Conservation (phyloP, 768 basidiomycete genomes). For the Lactifluus rugatus region DNA sequence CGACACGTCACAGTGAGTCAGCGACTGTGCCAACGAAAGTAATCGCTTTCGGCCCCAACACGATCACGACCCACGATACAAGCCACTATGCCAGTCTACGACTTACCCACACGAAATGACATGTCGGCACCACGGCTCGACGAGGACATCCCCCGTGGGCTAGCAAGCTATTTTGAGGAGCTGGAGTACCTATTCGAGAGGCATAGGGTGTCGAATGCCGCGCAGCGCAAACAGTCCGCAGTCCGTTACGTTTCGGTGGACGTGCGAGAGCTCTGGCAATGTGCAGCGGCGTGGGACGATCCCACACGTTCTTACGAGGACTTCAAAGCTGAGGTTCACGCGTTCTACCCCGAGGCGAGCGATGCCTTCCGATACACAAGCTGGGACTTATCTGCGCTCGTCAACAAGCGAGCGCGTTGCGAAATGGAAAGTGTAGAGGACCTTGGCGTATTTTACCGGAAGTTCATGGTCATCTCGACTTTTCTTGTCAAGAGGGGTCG, state of each 20-base stretch:
- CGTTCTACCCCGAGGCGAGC: background rate
- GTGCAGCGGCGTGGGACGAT: background rate
- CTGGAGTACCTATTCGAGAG: background rate
- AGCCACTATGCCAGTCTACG: background rate
- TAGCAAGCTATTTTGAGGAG: background rate
- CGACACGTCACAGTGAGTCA: background rate
- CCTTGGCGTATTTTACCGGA: background rate
- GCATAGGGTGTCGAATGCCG: background rate
- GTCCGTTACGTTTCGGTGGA: background rate
- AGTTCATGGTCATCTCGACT: background rate
- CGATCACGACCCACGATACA: background rate
- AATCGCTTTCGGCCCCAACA: background rate
- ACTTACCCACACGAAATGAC: background rate
- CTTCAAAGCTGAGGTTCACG: background rate
- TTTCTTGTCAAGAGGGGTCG: background rate
- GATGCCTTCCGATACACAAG: background rate
- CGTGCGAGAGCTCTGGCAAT: background rate
- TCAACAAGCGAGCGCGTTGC: background rate
- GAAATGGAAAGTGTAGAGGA: background rate
- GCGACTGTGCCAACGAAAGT: background rate
- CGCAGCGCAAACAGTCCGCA: background rate
- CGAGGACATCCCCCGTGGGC: background rate
- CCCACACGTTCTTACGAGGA: background rate
- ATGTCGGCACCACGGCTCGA: slow-evolving; percentile 29
- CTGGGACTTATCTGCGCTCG: background rate